Evolutionary conservation across 306 rosid genomes (phyloP).

Genomic region (Cucumis melo): DNA sequence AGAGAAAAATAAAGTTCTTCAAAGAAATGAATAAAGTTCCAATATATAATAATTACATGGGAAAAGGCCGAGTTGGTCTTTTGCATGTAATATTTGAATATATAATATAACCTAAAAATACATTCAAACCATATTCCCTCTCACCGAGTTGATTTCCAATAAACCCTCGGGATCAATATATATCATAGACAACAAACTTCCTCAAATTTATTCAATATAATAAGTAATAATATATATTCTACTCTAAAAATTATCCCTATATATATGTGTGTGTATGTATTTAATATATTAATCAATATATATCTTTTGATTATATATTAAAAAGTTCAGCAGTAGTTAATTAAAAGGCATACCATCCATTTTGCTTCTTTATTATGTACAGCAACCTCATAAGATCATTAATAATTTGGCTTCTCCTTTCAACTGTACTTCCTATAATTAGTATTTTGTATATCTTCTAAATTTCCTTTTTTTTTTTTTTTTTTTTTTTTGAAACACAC

Average conservation of each 20-base stretch:
- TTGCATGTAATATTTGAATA: not conserved
- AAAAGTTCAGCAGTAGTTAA: not conserved
- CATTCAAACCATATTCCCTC: not conserved
- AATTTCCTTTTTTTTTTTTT: not conserved
- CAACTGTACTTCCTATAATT: constrained; percentile 26
- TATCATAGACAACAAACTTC: not conserved
- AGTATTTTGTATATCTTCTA: constrained; percentile 29
- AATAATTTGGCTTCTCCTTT: constrained; percentile 10
- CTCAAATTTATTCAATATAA: not conserved
- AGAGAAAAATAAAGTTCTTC: not conserved
- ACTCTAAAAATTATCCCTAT: not conserved
- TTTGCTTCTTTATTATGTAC: constrained; percentile 33
- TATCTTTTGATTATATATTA: no score
- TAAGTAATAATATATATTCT: not conserved
- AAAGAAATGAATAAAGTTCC: not conserved
- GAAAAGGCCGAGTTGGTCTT: not conserved
- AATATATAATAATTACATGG: not conserved
- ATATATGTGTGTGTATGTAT: not conserved
- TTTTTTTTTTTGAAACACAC: not conserved
- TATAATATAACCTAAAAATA: not conserved
- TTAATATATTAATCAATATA: not conserved
- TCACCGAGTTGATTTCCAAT: constrained; percentile 8
- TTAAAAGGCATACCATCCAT: constrained; percentile 12
- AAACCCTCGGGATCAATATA: constrained; percentile 5
- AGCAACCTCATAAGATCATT: constrained; percentile 13